Conservation (phyloP, 2,329 filamentous ascomycete species). For the Xylaria sp. region DNA sequence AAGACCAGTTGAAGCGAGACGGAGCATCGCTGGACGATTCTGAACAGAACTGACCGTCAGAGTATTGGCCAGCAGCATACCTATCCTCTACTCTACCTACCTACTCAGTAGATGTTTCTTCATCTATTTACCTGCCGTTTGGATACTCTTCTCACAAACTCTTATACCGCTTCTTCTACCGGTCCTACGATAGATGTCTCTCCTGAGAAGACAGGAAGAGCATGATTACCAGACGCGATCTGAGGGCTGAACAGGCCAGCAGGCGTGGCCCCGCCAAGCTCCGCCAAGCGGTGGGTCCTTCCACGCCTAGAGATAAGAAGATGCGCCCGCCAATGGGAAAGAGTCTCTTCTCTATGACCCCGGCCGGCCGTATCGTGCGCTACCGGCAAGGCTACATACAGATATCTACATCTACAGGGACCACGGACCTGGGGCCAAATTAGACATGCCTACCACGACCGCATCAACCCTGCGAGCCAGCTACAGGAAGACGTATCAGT, state of each 20-base stretch:
- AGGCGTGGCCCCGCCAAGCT: constrained; percentile 21
- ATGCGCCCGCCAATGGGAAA: constrained; percentile 15
- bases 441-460: neutral
- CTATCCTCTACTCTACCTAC: too few species aligned
- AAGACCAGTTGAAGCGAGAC: too few species aligned
- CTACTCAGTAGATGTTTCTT: too few species aligned
- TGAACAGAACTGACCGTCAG: too few species aligned
- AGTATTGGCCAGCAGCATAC: too few species aligned
- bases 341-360: constrained; percentile 5
- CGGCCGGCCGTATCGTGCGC: constrained; percentile 18
- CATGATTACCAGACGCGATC: neutral
- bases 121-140: too few species aligned
- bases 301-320: constrained; percentile 27
- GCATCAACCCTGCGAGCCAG: too few species aligned
- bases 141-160: too few species aligned
- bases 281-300: constrained; percentile 17
- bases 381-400: constrained; percentile 14
- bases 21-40: too few species aligned
- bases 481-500: too few species aligned
- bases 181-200: too few species aligned
- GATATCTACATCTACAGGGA: neutral
- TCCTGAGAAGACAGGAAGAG: neutral
- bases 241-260: constrained; percentile 9
- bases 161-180: too few species aligned
- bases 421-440: neutral